phyloP scores from a whole-genome alignment of 148 eudicot species.

The Camellia sinensis region DNA sequence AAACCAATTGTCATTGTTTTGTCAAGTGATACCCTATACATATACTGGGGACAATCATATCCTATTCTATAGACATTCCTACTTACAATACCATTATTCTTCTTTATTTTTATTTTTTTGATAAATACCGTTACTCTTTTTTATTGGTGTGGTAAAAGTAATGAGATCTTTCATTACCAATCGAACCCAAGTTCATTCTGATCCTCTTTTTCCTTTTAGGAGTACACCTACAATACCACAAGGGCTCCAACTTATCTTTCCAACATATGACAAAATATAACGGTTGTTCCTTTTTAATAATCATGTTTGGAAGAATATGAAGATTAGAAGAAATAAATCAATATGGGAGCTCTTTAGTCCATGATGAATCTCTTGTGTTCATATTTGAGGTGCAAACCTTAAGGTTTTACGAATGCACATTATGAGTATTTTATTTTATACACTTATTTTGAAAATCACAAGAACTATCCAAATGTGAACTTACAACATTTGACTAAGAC shows the following conservation, averaged over 20 bases:
- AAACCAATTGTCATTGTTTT: background rate
- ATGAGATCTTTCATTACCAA: background rate
- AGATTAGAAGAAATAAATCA: background rate
- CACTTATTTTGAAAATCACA: background rate
- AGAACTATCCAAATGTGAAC: background rate
- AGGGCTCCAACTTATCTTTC: background rate
- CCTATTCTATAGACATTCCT: background rate
- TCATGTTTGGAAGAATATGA: background rate
- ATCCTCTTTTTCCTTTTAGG: background rate
- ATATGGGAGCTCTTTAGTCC: background rate
- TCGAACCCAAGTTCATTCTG: background rate
- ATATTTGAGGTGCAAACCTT: background rate
- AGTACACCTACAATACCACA: background rate
- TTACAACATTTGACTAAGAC: background rate
- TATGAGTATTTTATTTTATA: background rate
- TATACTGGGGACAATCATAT: background rate
- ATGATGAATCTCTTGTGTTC: background rate
- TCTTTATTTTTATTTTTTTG: background rate
- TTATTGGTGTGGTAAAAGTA: background rate
- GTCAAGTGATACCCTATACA: background rate
- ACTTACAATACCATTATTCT: background rate
- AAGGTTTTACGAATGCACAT: background rate
- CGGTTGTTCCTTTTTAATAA: background rate
- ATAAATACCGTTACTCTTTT: too few relatives aligned
- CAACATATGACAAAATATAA: background rate